A percentile compares a stretch with the other conserved stretches of the same genome.
Evolutionary conservation across 805 yeast genomes (phyloP).

Genomic region (Blastobotrys robertii): DNA sequence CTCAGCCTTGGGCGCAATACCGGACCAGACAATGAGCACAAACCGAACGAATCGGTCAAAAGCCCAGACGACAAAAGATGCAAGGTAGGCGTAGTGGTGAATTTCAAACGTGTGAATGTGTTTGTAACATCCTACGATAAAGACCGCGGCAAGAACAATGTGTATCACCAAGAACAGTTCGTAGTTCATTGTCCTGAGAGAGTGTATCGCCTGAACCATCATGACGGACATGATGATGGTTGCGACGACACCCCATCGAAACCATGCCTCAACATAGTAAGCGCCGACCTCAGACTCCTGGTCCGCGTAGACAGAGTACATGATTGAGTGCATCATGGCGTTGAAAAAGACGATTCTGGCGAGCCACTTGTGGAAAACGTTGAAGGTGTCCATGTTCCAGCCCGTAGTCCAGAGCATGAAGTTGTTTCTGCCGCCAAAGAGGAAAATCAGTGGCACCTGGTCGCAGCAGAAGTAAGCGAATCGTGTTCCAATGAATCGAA

Average conservation of each 20-base stretch:
- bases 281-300: constrained; percentile 30
- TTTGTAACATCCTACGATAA: constrained; percentile 45
- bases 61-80: constrained; percentile 57
- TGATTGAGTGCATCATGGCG: constrained; percentile 45
- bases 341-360: constrained; percentile 43
- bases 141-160: constrained; percentile 42
- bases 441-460: constrained; percentile 33
- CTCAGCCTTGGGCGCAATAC: constrained; percentile 30
- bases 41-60: constrained; percentile 54
- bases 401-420: constrained; percentile 54
- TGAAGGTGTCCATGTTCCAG: constrained; percentile 50
- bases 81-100: constrained; percentile 45
- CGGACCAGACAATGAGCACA: constrained; percentile 45
- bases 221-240: constrained; percentile 38
- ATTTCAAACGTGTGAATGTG: constrained; percentile 41
- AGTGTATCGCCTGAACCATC: constrained; percentile 39
- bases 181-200: constrained; percentile 43
- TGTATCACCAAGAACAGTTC: constrained; percentile 52
- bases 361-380: constrained; percentile 53
- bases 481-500: too few relatives aligned
- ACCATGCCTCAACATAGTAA: constrained; percentile 47
- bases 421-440: constrained; percentile 65
- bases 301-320: constrained; percentile 37
- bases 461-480: too few relatives aligned
- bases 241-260: constrained; percentile 34